These are phyloP conservation scores for Ophiostoma ips DNA, from an alignment of 2,329 filamentous ascomycete species.

Conservation along the genomic window DNA sequence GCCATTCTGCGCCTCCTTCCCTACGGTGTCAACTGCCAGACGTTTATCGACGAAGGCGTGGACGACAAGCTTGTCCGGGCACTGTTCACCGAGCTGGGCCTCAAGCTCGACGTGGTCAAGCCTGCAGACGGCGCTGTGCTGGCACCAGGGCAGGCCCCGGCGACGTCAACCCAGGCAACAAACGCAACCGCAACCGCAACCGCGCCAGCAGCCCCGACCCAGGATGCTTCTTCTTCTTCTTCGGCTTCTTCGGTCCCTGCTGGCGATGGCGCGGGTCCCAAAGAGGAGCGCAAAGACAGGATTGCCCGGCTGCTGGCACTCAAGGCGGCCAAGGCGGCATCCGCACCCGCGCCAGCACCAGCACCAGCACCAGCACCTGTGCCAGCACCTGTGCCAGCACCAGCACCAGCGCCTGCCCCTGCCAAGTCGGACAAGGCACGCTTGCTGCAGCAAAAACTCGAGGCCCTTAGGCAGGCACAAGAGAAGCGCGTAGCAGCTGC, in stretches of 20 bases:
- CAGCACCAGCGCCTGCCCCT: not conserved
- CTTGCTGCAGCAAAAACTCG: conserved; percentile 63
- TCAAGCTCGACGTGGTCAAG: conserved; percentile 19
- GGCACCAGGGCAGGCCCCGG: conserved; percentile 1
- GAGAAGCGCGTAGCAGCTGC: conserved; percentile 25
- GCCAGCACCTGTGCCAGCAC: not conserved
- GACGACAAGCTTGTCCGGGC: conserved; percentile 45
- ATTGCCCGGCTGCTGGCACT: conserved; percentile 65
- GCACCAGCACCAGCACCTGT: not conserved
- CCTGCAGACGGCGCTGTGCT: not conserved
- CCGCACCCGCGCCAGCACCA: not conserved
- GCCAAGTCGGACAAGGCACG: conserved; percentile 45
- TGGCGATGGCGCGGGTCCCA: not conserved
- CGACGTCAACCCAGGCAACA: not conserved
- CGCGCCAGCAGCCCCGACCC: not conserved
- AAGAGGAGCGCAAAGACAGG: conserved; percentile 58
- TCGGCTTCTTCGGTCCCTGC: not conserved
- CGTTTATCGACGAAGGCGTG: conserved; percentile 61
- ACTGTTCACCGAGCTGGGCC: conserved; percentile 55
- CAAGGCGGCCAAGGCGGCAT: conserved; percentile 31
- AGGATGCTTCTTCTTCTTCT: too few relatives aligned
- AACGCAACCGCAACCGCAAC: not conserved
- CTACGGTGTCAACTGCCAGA: conserved; percentile 57
- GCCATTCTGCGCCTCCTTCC: conserved; percentile 52
- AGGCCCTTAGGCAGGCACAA: conserved; percentile 51